Evolutionary conservation across 2,329 filamentous ascomycete species (phyloP), one percentile per base, ranked within the genome.

Genomic region (Xylaria sp.): DNA sequence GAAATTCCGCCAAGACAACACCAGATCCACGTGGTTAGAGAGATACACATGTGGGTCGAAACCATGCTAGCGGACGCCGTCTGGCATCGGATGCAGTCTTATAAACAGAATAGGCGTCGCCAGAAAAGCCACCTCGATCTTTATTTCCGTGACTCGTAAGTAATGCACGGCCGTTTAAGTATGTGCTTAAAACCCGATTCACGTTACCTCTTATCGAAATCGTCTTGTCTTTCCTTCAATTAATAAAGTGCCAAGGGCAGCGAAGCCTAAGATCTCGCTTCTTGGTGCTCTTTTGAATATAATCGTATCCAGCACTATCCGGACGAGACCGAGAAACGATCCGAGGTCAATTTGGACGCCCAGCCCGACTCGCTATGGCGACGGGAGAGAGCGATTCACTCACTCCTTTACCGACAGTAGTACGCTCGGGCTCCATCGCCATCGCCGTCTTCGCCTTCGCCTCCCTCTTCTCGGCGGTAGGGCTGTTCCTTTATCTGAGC

Each of bases 341-440:
- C 13, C 42, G 39, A 47, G 45, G 51, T 27, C 53, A 42, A 64
- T 27, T 17, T 9, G 22, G 44, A 55, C 56, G 38, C 36, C 44
- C 20, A 50, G 53, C 38, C 51, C 56, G 45, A 44, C 42, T 61
- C 42, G 36, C 22, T 38, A 66, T 66, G 68, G 38, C 22, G 44
- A 5, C 6, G 9, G 36, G 7, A 22, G 57, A 54, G 11, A 58
- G 42, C 15, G 71, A 67, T 49, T 77, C 74, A 25, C 72, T 81
- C n/a, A 69, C 73, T 5, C 79, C 80, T 13, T 70, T 81, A 27
- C 78, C 78, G 5, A 67, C 71, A 2, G 74, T 77, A 27, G 76
- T 81, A 25, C 72, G 71, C 17, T 72, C 76, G 56, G 80, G 80
- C 31, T 77, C 81, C 27, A 74, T 77, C 10, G 79, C 78, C n/a